Conservation (phyloP, 352 stramenopile genomes). For the Phytophthora europaea region DNA sequence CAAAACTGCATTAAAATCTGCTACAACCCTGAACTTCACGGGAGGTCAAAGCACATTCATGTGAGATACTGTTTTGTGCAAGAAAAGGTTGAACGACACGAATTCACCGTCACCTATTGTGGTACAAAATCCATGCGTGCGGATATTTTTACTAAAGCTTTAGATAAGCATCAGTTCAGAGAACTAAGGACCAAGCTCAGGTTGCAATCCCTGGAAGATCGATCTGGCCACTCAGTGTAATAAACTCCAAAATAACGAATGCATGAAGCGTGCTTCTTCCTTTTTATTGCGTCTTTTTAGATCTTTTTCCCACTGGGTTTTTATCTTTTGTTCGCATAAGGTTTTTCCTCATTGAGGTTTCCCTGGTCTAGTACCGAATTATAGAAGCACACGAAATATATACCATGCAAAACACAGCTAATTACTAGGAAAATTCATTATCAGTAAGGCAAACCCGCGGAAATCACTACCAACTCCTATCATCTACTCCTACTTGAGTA, state of each 20-base stretch:
- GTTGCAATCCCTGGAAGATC: neutral
- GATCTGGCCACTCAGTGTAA: neutral
- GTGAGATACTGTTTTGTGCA: constrained; percentile 47
- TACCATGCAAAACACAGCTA: neutral
- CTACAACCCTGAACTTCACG: constrained; percentile 43
- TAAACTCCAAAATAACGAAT: neutral
- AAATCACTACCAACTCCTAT: too few species aligned
- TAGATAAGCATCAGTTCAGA: constrained; percentile 23
- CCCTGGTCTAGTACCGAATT: constrained; percentile 11
- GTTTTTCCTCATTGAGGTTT: constrained; percentile 11
- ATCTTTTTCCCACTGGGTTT: constrained; percentile 3
- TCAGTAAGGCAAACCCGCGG: too few species aligned
- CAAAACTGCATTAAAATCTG: constrained; percentile 46
- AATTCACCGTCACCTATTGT: constrained; percentile 35
- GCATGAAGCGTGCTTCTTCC: constrained; percentile 12
- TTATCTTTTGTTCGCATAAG: constrained; percentile 15
- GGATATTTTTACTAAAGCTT: constrained; percentile 46
- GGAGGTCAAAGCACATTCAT: constrained; percentile 44
- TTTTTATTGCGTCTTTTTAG: constrained; percentile 1
- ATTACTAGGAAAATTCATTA: neutral
- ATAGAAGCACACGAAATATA: neutral
- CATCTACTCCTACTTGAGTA: too few species aligned
- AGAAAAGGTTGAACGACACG: constrained; percentile 38
- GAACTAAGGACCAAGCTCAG: constrained; percentile 3
- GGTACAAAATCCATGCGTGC: constrained; percentile 33